These are phyloP conservation scores for Mycena latifolia DNA, from an alignment of 768 basidiomycete species.

Conservation along the genomic window DNA sequence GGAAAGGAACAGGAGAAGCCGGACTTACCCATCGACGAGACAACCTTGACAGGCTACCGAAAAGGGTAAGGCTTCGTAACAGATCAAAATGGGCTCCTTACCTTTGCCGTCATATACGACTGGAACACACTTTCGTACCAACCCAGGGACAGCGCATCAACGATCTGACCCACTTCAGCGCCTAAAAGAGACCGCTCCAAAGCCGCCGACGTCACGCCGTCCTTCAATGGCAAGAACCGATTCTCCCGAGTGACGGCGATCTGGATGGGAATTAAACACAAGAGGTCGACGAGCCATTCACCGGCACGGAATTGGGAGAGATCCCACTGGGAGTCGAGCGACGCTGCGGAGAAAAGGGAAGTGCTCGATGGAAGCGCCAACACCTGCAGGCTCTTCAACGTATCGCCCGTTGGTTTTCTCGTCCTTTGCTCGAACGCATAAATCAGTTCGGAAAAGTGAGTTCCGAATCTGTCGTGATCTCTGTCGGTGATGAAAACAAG, in stretches of 20 bases:
- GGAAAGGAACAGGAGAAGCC: background rate
- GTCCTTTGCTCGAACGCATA: constrained; percentile 60
- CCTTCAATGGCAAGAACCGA: constrained; percentile 70
- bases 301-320: constrained; percentile 59
- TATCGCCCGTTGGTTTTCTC: constrained; percentile 63
- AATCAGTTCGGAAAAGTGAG: constrained; percentile 61
- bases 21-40: constrained; percentile 69
- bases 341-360: constrained; percentile 40
- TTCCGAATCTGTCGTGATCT: constrained; percentile 48
- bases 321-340: constrained; percentile 35
- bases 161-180: constrained; percentile 67
- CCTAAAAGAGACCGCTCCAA: constrained; percentile 68
- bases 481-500: constrained; percentile 60
- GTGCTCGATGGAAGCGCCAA: constrained; percentile 44
- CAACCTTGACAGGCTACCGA: constrained; percentile 71
- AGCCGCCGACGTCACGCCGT: constrained; percentile 61
- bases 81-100: too few species aligned
- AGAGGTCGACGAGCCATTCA: constrained; percentile 72
- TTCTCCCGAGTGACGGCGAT: constrained; percentile 72
- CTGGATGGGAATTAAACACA: constrained; percentile 76
- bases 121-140: constrained; percentile 77
- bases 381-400: constrained; percentile 54
- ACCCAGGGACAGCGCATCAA: constrained; percentile 67
- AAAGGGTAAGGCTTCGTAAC: too few species aligned
- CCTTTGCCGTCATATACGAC: constrained; percentile 72